Evolutionary conservation across 768 basidiomycete species (phyloP), one percentile per base, ranked within the genome.

Genomic region (Leccinellum albellum): DNA sequence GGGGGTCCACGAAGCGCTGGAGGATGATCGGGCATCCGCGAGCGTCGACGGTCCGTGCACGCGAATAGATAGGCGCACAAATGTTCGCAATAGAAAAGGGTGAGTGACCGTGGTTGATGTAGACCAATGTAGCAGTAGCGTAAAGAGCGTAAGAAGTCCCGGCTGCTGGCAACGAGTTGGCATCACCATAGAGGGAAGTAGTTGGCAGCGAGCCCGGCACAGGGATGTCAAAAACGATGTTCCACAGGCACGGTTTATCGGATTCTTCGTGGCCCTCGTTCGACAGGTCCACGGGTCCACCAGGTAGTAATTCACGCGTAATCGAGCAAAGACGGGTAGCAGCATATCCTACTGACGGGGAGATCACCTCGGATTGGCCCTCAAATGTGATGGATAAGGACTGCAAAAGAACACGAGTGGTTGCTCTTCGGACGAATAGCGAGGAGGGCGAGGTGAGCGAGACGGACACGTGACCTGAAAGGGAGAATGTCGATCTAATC

Each of bases 201-300:
- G 79, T 77, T 8, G 94, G 94, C 3, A 97, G 78, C 94, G 94
- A 96, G 17, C 93, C 94, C 5, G 94, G 93, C n/a, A 95, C 74
- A 15, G 83, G 79, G 4, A 97, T 73, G 69, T 93, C 86, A 70
- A 95, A 96, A 17, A 86, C 76, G 54, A 93, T 76, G 61, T 88
- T 85, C 87, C 92, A 92, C 32, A 71, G 71, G 63, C 81, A 85
- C 51, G 82, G 81, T 55, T 75, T 73, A 50, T 73, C 76, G 23
- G 74, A 72, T 37, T 85, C 80, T 65, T 89, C 85, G 47, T 79
- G 77, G 15, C 80, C 85, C 59, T 86, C 84, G 68, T 87, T 85
- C 54, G 74, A 80, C 56, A 91, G 74, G 60, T 87, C 84, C 26
- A 89, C 59, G 12, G 82, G 77, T 12, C 77, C 77, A n/a, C 68